Evolutionary conservation across 805 yeast species (phyloP), one percentile per base, ranked within the genome.

Genomic region (Schwanniomyces yamadae): DNA sequence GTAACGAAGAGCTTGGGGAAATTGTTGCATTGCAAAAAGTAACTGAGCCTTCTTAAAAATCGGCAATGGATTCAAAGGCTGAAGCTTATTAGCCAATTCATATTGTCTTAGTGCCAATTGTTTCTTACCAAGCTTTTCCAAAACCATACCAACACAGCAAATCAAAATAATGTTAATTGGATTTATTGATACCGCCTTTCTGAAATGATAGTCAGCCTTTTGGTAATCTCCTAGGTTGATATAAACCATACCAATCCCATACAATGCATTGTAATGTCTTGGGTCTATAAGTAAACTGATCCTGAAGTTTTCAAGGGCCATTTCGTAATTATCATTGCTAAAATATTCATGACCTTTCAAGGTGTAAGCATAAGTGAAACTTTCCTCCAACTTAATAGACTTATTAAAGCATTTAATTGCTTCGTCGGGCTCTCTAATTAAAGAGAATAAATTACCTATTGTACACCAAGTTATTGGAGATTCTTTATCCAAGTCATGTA

Each of bases 181-280:
- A 54, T 93, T 93, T 32, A 93, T 87, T 23, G 82, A 77, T 11
- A 85, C 78, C 0, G 98, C 98, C 52, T 84, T 86, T 36, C 88
- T 69, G 64, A 91, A 88, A 59, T 88, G 95, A 43, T 79, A 77
- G 50, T 88, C 90, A 1, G 98, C 96, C 49, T 80, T 79, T 28
- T 76, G 78, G 52, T 80, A 80, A 49, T 87, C 89, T 4, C 97
- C 98, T 34, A 89, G 63, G 51, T 88, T 86, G 57, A 88, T 74
- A 56, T 82, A 84, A 19, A 89, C 95, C 91, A 89, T 88, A 6
- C 98, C 99, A 38, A 93, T 76, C 18, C 99, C 99, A 53, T 93
- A 93, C 52, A 90, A 79, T 0, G 98, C 97, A 59, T 91, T 93
- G 60, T 90, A 93, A 55, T 88, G 96, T 39, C 89, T 71, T 31